Percentiles rank a stretch among this genome's conserved stretches.
These are phyloP conservation scores for Saccharomycopsis guyanensis DNA, from an alignment of 805 yeast species.

Conservation along the genomic window DNA sequence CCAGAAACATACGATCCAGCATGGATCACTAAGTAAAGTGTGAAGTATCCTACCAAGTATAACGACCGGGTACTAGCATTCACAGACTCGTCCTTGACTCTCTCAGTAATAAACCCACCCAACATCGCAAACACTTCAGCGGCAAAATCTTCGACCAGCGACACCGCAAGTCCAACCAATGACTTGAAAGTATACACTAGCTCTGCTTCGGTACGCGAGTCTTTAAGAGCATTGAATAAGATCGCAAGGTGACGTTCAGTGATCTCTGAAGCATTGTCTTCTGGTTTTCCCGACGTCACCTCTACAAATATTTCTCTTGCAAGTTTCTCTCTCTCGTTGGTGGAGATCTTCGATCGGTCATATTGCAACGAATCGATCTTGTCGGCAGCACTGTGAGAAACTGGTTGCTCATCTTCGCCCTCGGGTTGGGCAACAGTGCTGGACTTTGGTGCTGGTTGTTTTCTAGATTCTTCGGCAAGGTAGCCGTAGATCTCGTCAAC, in stretches of 20 bases:
- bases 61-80: neutral
- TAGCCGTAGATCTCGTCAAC: conserved; percentile 8
- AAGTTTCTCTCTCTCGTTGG: conserved; percentile 8
- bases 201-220: conserved; percentile 10
- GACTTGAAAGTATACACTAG: conserved; percentile 9
- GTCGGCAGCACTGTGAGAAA: neutral
- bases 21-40: conserved; percentile 10
- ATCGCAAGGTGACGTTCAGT: neutral
- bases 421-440: too few species aligned
- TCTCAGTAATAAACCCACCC: neutral
- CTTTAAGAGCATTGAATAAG: conserved; percentile 1
- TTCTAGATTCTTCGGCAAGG: conserved; percentile 7
- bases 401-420: neutral
- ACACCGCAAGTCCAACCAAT: conserved; percentile 10
- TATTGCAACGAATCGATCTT: conserved; percentile 5
- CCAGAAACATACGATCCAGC: conserved; percentile 12
- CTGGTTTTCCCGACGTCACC: neutral
- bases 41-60: conserved; percentile 13
- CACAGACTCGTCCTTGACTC: conserved; percentile 2
- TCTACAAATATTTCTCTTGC: conserved; percentile 6
- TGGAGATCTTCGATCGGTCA: conserved; percentile 11
- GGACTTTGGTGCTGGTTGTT: too few species aligned
- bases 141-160: conserved; percentile 5
- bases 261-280: neutral
- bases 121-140: neutral